Evolutionary conservation across 805 yeast species (phyloP).

Genomic region (Saturnispora diversa): DNA sequence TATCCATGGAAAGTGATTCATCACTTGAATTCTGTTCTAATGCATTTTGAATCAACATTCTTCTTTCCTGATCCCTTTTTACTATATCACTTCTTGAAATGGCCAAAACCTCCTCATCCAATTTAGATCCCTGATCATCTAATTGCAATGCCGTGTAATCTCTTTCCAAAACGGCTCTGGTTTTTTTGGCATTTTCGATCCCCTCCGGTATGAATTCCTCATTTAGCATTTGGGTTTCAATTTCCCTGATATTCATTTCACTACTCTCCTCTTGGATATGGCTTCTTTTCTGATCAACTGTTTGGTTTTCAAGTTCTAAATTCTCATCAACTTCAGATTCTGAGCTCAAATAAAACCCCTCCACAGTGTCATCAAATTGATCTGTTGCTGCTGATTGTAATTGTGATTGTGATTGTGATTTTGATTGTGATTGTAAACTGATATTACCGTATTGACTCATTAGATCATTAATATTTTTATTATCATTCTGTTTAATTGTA

Average conservation of each 20-base stretch:
- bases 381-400: background rate
- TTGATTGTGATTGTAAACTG: no score
- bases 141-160: background rate
- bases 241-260: conserved; percentile 2
- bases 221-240: conserved; percentile 5
- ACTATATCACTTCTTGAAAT: background rate
- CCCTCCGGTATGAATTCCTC: conserved; percentile 6
- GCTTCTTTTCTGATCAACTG: background rate
- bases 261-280: conserved; percentile 4
- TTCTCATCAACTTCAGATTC: conserved; percentile 1
- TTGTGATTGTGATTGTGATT: no score
- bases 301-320: background rate
- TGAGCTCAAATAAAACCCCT: conserved; percentile 4
- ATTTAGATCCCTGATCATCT: background rate
- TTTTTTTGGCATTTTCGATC: background rate
- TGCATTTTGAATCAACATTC: background rate
- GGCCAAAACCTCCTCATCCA: background rate
- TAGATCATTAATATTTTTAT: background rate
- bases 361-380: background rate
- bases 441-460: conserved; percentile 1
- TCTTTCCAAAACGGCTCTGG: conserved; percentile 1
- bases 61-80: background rate
- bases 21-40: background rate
- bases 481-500: background rate
- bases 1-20: background rate